Percentiles rank a stretch among this genome's conserved stretches.
Evolutionary conservation across 2,329 filamentous ascomycete genomes (phyloP).

Genomic region (Chaetomium globosum): DNA sequence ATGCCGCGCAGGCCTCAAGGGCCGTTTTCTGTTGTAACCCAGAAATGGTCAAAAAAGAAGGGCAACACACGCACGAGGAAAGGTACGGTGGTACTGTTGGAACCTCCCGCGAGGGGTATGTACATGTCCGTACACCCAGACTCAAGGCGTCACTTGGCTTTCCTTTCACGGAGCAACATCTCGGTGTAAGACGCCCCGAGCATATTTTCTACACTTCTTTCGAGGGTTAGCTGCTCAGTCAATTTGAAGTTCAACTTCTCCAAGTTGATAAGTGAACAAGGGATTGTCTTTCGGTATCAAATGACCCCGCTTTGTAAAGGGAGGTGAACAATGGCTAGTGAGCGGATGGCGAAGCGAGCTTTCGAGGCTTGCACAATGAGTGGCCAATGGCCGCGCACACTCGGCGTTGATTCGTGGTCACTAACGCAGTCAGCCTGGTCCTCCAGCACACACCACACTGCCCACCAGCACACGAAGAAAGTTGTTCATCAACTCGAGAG

Average conservation of each 20-base stretch:
- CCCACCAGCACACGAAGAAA: conserved; percentile 1
- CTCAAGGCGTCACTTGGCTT: background rate
- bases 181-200: background rate
- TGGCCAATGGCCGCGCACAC: conserved; percentile 41
- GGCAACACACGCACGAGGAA: conserved; percentile 1
- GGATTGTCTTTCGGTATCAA: background rate
- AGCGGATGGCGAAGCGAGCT: conserved; percentile 30
- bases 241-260: background rate
- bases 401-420: conserved; percentile 38
- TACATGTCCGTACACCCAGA: background rate
- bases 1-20: conserved; percentile 29
- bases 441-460: conserved; percentile 2
- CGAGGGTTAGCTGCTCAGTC: background rate
- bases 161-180: background rate
- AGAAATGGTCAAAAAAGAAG: background rate
- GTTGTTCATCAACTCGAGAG: background rate
- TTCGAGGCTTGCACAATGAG: conserved; percentile 36
- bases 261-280: background rate
- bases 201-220: background rate
- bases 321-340: conserved; percentile 18
- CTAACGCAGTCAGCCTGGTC: conserved; percentile 15
- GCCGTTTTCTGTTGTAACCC: conserved; percentile 18
- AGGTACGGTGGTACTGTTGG: background rate
- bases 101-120: background rate
- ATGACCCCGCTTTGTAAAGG: conserved; percentile 15